Percentiles rank a stretch among this genome's conserved stretches.
Evolutionary conservation across 495 filamentous ascomycete species (phyloP).

Genomic region (Rhizodiscina lignyota): DNA sequence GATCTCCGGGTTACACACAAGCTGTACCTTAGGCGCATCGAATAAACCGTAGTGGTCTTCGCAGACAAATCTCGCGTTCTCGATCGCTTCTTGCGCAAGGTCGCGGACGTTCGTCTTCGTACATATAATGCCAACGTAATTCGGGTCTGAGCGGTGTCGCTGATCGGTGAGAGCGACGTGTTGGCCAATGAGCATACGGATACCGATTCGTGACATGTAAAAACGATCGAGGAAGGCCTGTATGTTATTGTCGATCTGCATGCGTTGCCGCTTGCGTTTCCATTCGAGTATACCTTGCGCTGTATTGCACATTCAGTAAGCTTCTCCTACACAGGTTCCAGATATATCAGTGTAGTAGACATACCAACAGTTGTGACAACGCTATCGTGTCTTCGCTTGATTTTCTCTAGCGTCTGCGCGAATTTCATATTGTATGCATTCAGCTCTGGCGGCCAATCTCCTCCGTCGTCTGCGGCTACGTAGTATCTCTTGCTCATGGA

Average conservation of each 20-base stretch:
- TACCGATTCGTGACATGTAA: constrained; percentile 99
- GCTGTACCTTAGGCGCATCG: constrained; percentile 89
- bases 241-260: constrained; percentile 96
- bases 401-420: constrained; percentile 65
- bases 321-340: background rate
- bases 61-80: constrained; percentile 95
- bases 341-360: background rate
- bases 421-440: constrained; percentile 89
- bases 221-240: constrained; percentile 95
- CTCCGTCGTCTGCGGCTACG: constrained; percentile 71
- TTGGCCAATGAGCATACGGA: constrained; percentile 96
- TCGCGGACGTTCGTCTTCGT: constrained; percentile 96
- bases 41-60: constrained; percentile 98
- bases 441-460: constrained; percentile 87
- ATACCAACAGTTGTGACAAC: constrained; percentile 70
- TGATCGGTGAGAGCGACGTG: constrained; percentile 94
- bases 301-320: constrained; percentile 16
- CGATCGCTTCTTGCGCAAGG: constrained; percentile 89
- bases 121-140: constrained; percentile 96
- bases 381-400: constrained; percentile 90
- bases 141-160: constrained; percentile 67
- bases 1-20: constrained; percentile 82
- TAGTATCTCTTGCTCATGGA: constrained; percentile 61
- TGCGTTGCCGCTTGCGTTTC: constrained; percentile 86
- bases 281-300: constrained; percentile 96